A percentile compares a stretch with the other conserved stretches of the same genome.
Conservation (phyloP, 345 rosid species). For the Passiflora organensis region DNA sequence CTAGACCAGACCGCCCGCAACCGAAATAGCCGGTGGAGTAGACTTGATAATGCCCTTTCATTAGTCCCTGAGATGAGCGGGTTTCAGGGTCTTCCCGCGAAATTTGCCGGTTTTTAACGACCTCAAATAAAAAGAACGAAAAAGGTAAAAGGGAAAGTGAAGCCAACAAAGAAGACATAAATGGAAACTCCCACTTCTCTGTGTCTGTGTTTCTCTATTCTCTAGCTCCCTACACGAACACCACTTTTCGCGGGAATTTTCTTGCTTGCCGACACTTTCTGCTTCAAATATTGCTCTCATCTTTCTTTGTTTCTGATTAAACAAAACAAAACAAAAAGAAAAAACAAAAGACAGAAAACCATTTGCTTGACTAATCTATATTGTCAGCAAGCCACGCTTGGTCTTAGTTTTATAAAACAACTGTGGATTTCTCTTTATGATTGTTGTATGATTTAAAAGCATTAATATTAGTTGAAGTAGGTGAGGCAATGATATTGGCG, state of each 20-base stretch:
- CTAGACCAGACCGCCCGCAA: slow-evolving; percentile 3
- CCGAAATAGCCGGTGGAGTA: slow-evolving; percentile 36
- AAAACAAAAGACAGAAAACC: background rate
- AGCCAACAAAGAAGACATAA: no score
- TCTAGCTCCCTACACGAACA: background rate
- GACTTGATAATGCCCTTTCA: background rate
- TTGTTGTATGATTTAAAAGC: background rate
- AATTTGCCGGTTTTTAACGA: slow-evolving; percentile 38
- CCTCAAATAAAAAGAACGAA: slow-evolving; percentile 6
- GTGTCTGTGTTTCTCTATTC: background rate
- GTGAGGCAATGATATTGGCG: slow-evolving; percentile 37
- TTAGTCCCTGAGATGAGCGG: slow-evolving; percentile 26
- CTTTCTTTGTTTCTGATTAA: background rate
- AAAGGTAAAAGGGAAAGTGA: no score
- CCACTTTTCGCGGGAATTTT: slow-evolving; percentile 27
- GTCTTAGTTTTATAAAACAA: background rate
- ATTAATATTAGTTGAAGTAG: slow-evolving; percentile 33
- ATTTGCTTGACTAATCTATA: slow-evolving; percentile 12
- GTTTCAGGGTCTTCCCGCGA: slow-evolving; percentile 54
- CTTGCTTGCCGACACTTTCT: slow-evolving; percentile 49
- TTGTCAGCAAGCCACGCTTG: slow-evolving; percentile 10
- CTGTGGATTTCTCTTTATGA: background rate
- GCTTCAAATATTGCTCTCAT: slow-evolving; percentile 10
- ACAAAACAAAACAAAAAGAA: no score
- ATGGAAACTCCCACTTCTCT: background rate